Conservation (phyloP, 495 filamentous ascomycete species). For the Sporormia fimetaria region DNA sequence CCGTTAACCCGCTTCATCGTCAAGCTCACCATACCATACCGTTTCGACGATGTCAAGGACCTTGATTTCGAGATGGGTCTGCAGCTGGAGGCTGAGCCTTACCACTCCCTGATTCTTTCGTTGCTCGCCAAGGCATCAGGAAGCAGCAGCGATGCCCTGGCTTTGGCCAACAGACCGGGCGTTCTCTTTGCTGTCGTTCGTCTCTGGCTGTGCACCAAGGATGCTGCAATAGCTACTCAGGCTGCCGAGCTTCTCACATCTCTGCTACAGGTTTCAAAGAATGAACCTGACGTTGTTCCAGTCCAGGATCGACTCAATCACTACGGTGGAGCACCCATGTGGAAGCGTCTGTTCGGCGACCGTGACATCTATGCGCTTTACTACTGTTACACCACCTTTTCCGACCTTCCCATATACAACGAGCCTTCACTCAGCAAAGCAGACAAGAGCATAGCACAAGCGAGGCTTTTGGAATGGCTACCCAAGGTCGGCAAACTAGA, state of each 20-base stretch:
- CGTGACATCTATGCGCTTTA: slow-evolving; percentile 48
- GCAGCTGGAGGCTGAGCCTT: slow-evolving; percentile 44
- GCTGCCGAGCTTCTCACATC: slow-evolving; percentile 55
- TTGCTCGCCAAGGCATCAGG: slow-evolving; percentile 61
- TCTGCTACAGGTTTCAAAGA: slow-evolving; percentile 56
- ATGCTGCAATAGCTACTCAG: slow-evolving; percentile 62
- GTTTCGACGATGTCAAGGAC: slow-evolving; percentile 36
- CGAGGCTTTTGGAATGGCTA: slow-evolving; percentile 58
- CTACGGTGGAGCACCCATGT: slow-evolving; percentile 28
- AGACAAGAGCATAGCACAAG: slow-evolving; percentile 68
- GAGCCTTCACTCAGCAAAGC: slow-evolving; percentile 41
- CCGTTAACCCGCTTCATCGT: slow-evolving; percentile 13
- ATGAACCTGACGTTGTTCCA: slow-evolving; percentile 27
- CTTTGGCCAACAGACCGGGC: slow-evolving; percentile 49
- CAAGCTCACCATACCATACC: slow-evolving; percentile 15
- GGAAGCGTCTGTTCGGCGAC: slow-evolving; percentile 31
- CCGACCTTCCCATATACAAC: slow-evolving; percentile 27
- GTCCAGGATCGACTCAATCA: neutral
- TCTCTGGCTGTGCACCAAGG: slow-evolving; percentile 59
- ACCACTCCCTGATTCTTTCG: slow-evolving; percentile 59
- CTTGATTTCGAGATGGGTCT: slow-evolving; percentile 36
- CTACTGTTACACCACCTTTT: slow-evolving; percentile 49
- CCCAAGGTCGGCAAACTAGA: slow-evolving; percentile 54
- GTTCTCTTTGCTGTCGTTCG: slow-evolving; percentile 51
- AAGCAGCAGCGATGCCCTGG: slow-evolving; percentile 50